Conservation (phyloP, 2,329 filamentous ascomycete species). For the Mariannaea elegans region DNA sequence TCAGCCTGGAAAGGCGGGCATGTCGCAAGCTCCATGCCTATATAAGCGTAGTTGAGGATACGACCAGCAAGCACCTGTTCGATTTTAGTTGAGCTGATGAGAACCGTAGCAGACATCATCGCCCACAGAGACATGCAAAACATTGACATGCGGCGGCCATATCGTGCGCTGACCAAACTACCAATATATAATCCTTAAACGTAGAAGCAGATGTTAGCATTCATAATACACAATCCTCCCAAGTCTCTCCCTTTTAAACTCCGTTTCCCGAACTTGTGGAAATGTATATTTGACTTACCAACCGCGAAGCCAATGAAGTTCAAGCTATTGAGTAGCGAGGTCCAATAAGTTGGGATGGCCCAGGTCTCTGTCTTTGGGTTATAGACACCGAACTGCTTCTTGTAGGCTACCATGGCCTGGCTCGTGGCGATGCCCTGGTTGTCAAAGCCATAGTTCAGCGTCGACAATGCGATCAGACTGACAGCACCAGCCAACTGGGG, state of each 20-base stretch:
- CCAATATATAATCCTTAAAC: slow-evolving; percentile 14
- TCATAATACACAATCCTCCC: too few relatives aligned
- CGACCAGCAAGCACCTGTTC: slow-evolving; percentile 36
- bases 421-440: slow-evolving; percentile 48
- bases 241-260: too few relatives aligned
- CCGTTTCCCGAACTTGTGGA: background rate
- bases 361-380: slow-evolving; percentile 36
- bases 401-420: slow-evolving; percentile 49
- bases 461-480: slow-evolving; percentile 46
- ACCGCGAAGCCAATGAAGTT: slow-evolving; percentile 47
- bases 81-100: slow-evolving; percentile 24
- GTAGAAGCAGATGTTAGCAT: background rate
- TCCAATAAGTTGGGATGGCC: slow-evolving; percentile 42
- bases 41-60: slow-evolving; percentile 37
- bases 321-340: slow-evolving; percentile 48
- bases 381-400: slow-evolving; percentile 44
- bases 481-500: slow-evolving; percentile 25
- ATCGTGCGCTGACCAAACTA: slow-evolving; percentile 36
- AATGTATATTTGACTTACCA: slow-evolving; percentile 27
- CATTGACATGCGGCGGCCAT: slow-evolving; percentile 40
- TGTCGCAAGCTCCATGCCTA: slow-evolving; percentile 36
- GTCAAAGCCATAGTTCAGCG: slow-evolving; percentile 52
- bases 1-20: slow-evolving; percentile 48
- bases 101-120: slow-evolving; percentile 32
- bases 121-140: slow-evolving; percentile 50